phyloP scores from a whole-genome alignment of 2,329 filamentous ascomycete species.

The Diaporthe citrichinensis region DNA sequence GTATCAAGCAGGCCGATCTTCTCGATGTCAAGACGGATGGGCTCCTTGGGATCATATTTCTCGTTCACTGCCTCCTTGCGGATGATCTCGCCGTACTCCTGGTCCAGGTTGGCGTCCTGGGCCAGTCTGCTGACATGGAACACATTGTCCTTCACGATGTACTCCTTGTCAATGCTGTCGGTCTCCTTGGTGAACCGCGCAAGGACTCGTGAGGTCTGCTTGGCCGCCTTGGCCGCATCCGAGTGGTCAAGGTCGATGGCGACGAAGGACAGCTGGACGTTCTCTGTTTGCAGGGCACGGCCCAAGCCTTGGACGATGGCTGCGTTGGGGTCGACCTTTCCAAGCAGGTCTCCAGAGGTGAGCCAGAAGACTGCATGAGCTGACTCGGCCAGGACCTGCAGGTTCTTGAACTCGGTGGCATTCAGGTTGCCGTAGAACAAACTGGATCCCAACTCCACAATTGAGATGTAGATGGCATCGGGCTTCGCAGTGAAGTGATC shows the following conservation, averaged over 20 bases:
- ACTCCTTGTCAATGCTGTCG: conserved; percentile 43
- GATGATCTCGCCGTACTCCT: conserved; percentile 42
- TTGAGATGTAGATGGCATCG: background rate
- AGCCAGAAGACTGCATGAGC: background rate
- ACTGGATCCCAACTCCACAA: background rate
- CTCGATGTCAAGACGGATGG: background rate
- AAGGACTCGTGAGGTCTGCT: background rate
- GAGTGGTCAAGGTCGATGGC: background rate
- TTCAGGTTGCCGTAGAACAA: conserved; percentile 3
- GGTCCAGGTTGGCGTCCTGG: conserved; percentile 42
- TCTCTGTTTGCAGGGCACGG: background rate
- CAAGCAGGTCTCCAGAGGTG: background rate
- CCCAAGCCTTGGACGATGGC: background rate
- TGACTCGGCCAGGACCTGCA: background rate
- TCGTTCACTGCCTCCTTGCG: background rate
- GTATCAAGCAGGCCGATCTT: background rate
- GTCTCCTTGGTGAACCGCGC: background rate
- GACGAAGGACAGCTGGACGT: background rate
- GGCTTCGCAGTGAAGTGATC: background rate
- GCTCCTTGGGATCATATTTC: background rate
- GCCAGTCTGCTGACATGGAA: conserved; percentile 47
- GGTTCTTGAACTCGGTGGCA: conserved; percentile 3
- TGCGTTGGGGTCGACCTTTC: background rate
- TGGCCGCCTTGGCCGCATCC: background rate
- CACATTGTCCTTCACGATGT: conserved; percentile 31